A percentile compares a stretch with the other conserved stretches of the same genome.
phyloP scores from a whole-genome alignment of 371 early-diverging fungal genomes.

The Entomophthora muscae region DNA sequence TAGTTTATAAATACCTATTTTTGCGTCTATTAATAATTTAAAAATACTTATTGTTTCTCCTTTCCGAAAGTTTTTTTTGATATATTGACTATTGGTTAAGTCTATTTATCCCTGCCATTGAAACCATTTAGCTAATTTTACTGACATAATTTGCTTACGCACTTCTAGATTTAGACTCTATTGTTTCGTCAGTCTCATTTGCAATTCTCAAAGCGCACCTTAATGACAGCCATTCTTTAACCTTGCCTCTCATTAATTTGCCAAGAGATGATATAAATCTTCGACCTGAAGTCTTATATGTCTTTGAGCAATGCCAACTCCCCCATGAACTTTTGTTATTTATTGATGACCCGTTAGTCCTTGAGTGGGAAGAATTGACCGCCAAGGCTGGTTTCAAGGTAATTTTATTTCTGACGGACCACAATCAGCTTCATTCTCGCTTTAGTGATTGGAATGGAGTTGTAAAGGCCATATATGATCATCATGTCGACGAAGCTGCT shows the following conservation, averaged over 20 bases:
- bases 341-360: conserved; percentile 8
- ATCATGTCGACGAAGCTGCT: conserved; percentile 42
- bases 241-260: conserved; percentile 10
- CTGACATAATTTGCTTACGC: too few species aligned
- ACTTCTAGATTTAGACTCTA: conserved; percentile 13
- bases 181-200: conserved; percentile 4
- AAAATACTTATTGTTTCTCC: too few species aligned
- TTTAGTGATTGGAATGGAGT: conserved; percentile 9
- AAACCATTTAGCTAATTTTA: too few species aligned
- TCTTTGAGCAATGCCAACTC: conserved; percentile 5
- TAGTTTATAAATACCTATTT: too few species aligned
- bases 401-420: conserved; percentile 9
- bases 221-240: neutral
- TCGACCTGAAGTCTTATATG: conserved; percentile 9
- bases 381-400: neutral
- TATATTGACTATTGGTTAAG: too few species aligned
- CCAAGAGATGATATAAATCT: conserved; percentile 9
- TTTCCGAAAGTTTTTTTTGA: too few species aligned
- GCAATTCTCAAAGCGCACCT: neutral
- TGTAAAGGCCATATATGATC: conserved; percentile 47
- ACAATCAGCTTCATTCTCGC: conserved; percentile 10
- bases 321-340: conserved; percentile 5
- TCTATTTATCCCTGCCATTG: too few species aligned
- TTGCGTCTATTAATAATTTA: too few species aligned
- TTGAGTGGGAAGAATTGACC: neutral